Evolutionary conservation across 805 yeast species (phyloP).

Genomic region (Danielia reshetovae): DNA sequence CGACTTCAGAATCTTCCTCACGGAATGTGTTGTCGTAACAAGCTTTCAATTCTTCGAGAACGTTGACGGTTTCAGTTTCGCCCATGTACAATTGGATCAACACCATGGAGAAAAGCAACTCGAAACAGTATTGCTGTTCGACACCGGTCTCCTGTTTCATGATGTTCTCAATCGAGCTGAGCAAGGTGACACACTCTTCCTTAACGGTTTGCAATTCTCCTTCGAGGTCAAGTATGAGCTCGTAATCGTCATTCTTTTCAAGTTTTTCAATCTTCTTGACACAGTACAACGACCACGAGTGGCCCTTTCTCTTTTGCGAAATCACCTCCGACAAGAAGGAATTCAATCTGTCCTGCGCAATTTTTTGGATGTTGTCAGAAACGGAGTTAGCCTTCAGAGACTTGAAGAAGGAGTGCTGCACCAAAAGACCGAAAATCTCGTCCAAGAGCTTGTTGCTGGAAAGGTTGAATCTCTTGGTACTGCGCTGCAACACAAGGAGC

Average conservation of each 20-base stretch:
- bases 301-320: constrained; percentile 39
- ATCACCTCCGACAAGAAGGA: constrained; percentile 63
- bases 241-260: constrained; percentile 19
- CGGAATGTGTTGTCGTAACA: constrained; percentile 49
- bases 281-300: constrained; percentile 61
- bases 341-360: constrained; percentile 60
- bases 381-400: constrained; percentile 14
- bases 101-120: constrained; percentile 71
- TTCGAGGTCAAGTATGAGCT: constrained; percentile 45
- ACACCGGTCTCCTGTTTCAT: constrained; percentile 16
- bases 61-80: constrained; percentile 69
- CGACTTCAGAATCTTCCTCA: constrained; percentile 23
- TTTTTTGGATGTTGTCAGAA: constrained; percentile 32
- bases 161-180: constrained; percentile 29
- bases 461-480: constrained; percentile 31
- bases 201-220: constrained; percentile 51
- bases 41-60: constrained; percentile 66
- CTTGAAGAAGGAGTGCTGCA: constrained; percentile 40
- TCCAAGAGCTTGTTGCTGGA: constrained; percentile 24
- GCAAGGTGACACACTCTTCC: constrained; percentile 44
- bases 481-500: constrained; percentile 48
- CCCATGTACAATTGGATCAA: constrained; percentile 75
- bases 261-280: constrained; percentile 32
- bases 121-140: constrained; percentile 60
- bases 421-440: constrained; percentile 35